A percentile compares a stretch with the other conserved stretches of the same genome.
These are phyloP conservation scores for Pseudocercospora pini-densiflorae DNA, from an alignment of 2,329 filamentous ascomycete species.

Conservation along the genomic window DNA sequence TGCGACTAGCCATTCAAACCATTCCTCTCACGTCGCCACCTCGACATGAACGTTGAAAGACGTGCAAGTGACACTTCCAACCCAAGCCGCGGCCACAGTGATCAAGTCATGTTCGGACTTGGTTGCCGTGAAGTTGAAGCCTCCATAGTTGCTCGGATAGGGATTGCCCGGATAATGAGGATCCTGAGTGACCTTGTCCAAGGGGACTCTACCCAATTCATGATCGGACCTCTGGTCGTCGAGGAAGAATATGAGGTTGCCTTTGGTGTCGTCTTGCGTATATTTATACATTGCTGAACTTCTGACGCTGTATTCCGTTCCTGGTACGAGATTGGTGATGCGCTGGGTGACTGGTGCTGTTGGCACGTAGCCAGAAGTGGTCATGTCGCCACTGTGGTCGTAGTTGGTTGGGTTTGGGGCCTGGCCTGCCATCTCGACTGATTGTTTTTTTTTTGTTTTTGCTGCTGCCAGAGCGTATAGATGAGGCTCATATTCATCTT, in stretches of 20 bases:
- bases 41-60: background rate
- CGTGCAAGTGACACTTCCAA: background rate
- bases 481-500: background rate
- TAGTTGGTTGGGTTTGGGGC: background rate
- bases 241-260: background rate
- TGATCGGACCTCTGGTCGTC: background rate
- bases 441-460: background rate
- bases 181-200: background rate
- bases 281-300: background rate
- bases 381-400: background rate
- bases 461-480: background rate
- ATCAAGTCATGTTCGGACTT: background rate
- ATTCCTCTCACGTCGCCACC: background rate
- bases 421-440: background rate
- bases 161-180: background rate
- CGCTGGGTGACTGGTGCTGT: background rate
- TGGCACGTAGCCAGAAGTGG: background rate
- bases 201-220: background rate
- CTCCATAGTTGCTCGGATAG: background rate
- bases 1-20: background rate
- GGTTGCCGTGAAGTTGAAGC: background rate
- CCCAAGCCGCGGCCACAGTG: background rate
- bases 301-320: background rate
- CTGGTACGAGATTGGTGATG: background rate
- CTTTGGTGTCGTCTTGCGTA: background rate